Evolutionary conservation across 2,329 filamentous ascomycete species (phyloP), one percentile per base, ranked within the genome.

Genomic region (Penicillium crustosum): DNA sequence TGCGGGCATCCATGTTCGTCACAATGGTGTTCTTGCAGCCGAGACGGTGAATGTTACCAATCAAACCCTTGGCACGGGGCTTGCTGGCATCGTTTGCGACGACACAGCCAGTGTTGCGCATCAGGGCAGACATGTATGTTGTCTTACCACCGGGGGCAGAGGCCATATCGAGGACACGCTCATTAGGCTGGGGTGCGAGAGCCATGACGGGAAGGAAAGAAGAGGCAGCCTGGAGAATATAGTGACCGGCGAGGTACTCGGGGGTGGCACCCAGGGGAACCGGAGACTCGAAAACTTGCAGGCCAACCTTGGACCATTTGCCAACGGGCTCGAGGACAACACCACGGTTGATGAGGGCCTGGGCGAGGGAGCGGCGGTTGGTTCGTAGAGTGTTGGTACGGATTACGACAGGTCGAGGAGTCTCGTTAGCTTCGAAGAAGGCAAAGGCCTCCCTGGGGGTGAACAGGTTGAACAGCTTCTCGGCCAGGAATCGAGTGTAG

Each of bases 351-450:
- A 97, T 97, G 59, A 97, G 84, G 1, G 93, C 85, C 75, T 97
- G 93, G 10, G 94, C 94, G 19, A 99, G 88, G 62, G 96, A 93
- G 65, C 86, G 79, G 65, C 86, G 81, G 68, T 87, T 86, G 17
- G 86, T 88, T 67, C 91, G 89, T 58, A 99, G 85, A 9, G 93
- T 99, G 78, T 99, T 99, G 62, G 94, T 97, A 70, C 94, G 88
- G 73, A 99, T 95, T 64, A 99, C 94, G 58, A 99, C 88, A 4
- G 94, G 94, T 51, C 94, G 87, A 15, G 92, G 86, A 29, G 90
- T 92, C 79, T 99, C 94, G 86, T 99, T 99, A 68, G 93, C 93
- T 79, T 99, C 94, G 79, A 99, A 97, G 78, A 99, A 99, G 54
- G 93, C 93, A 67, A 97, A 95, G 0, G 94, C 94, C 79, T 99